phyloP scores from a whole-genome alignment of 1,284 basidiomycete species.

The Testicularia cyperi region DNA sequence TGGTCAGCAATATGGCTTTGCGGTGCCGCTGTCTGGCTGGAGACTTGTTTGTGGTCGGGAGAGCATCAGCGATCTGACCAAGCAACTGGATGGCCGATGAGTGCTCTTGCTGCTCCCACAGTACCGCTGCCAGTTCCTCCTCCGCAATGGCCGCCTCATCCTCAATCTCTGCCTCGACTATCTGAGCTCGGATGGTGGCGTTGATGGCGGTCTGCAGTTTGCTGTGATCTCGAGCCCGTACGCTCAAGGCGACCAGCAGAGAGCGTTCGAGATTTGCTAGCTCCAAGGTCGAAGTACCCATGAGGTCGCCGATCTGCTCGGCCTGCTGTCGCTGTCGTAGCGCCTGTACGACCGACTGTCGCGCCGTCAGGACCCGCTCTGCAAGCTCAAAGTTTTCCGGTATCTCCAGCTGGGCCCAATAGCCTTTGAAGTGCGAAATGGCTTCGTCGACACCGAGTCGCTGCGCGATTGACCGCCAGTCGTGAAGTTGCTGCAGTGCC shows the following conservation, averaged over 20 bases:
- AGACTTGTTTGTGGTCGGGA: slow-evolving; percentile 3
- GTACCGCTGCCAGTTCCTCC: slow-evolving; percentile 81
- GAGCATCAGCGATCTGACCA: slow-evolving; percentile 60
- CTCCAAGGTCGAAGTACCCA: slow-evolving; percentile 66
- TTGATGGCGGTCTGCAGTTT: slow-evolving; percentile 83
- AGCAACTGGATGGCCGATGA: slow-evolving; percentile 78
- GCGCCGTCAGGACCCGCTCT: slow-evolving; percentile 78
- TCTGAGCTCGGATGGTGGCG: slow-evolving; percentile 74
- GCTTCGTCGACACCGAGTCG: slow-evolving; percentile 22
- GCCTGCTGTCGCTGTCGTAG: slow-evolving; percentile 69
- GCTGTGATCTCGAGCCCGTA: slow-evolving; percentile 71
- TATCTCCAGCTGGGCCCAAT: slow-evolving; percentile 7
- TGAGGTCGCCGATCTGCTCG: slow-evolving; percentile 72
- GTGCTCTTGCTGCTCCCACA: slow-evolving; percentile 86
- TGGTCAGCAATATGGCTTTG: slow-evolving; percentile 61
- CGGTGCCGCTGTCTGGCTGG: slow-evolving; percentile 12
- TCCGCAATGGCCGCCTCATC: slow-evolving; percentile 63
- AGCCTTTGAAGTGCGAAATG: slow-evolving; percentile 9
- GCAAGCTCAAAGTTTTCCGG: slow-evolving; percentile 67
- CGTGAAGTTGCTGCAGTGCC: slow-evolving; percentile 32
- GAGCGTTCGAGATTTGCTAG: slow-evolving; percentile 70
- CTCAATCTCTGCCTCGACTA: slow-evolving; percentile 62
- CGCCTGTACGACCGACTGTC: slow-evolving; percentile 77
- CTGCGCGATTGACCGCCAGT: slow-evolving; percentile 17
- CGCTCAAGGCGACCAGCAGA: slow-evolving; percentile 74